These are phyloP conservation scores for Mucor irregularis DNA, from an alignment of 371 early-diverging fungal species.

Conservation along the genomic window DNA sequence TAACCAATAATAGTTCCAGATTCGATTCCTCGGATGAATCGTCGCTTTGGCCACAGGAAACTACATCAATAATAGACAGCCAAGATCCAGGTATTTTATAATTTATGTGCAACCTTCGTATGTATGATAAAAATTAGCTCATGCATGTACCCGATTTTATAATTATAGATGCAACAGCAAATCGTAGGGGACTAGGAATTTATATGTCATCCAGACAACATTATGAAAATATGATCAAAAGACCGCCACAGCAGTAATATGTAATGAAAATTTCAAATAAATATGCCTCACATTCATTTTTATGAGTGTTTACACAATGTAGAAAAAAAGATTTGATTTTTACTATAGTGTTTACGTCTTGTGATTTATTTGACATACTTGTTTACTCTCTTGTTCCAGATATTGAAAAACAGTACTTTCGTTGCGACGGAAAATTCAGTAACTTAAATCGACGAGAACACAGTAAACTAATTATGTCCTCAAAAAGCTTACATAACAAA, in stretches of 20 bases:
- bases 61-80: background rate
- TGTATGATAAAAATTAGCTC: background rate
- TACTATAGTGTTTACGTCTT: no score
- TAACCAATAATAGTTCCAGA: background rate
- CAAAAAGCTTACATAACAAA: no score
- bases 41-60: background rate
- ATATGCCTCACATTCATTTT: no score
- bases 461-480: no score
- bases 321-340: no score
- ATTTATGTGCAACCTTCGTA: background rate
- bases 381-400: no score
- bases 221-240: slow-evolving; percentile 15
- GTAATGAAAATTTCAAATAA: no score
- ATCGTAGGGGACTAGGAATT: slow-evolving; percentile 3
- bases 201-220: slow-evolving; percentile 15
- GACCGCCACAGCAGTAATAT: background rate
- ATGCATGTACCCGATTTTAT: background rate
- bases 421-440: no score
- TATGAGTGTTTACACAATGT: no score
- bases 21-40: background rate
- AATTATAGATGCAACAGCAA: background rate
- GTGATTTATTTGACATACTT: no score
- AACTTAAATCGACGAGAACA: no score
- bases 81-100: background rate
- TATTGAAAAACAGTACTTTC: no score